Evolutionary conservation across 139 green algal genomes (phyloP).

Genomic region (Edaphochlamys debaryana): DNA sequence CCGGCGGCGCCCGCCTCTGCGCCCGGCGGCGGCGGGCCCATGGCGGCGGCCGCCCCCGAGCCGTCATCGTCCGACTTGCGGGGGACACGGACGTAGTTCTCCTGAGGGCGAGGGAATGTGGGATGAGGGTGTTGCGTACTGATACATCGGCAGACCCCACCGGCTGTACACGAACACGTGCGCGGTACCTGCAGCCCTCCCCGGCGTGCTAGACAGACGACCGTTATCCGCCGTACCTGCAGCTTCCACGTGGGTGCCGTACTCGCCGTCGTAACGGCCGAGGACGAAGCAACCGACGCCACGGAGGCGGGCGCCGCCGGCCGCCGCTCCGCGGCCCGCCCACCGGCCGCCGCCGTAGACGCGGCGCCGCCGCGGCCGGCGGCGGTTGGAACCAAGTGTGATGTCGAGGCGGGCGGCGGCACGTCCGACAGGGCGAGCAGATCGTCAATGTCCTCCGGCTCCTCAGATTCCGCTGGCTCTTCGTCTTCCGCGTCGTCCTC

Average conservation of each 20-base stretch:
- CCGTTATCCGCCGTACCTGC: too few species aligned
- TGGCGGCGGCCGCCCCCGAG: not conserved
- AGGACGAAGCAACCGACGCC: not conserved
- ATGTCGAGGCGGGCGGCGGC: not conserved
- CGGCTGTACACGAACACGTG: too few species aligned
- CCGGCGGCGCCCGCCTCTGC: not conserved
- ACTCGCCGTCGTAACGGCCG: not conserved
- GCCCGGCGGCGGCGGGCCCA: too few species aligned
- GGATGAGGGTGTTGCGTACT: too few species aligned
- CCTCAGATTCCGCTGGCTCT: not conserved
- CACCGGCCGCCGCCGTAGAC: too few species aligned
- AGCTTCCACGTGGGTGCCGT: constrained; percentile 4
- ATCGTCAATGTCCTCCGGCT: constrained; percentile 15
- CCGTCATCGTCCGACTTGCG: constrained; percentile 32
- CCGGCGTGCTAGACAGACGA: too few species aligned
- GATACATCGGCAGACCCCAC: too few species aligned
- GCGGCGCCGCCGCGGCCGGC: too few species aligned
- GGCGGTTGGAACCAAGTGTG: too few species aligned
- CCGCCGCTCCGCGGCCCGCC: not conserved
- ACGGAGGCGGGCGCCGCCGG: not conserved
- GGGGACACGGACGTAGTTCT: constrained; percentile 31
- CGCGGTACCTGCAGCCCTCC: too few species aligned
- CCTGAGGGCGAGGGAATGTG: too few species aligned
- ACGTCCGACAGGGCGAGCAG: not conserved
- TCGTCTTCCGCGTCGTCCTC: not conserved